phyloP scores from a whole-genome alignment of 2,329 filamentous ascomycete species.

The Scedosporium dehoogii region DNA sequence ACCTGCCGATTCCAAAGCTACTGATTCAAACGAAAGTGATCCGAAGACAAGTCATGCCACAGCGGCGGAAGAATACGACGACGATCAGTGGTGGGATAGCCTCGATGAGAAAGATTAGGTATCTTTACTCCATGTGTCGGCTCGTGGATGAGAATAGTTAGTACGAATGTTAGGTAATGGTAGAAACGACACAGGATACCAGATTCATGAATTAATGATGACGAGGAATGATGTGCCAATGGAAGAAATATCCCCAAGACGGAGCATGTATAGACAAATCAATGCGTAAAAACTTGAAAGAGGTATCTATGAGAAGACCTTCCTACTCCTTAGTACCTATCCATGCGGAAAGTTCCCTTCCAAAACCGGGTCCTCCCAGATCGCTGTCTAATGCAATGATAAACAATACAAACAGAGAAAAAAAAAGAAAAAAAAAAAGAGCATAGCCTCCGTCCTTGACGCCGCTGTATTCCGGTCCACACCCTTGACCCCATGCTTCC shows the following conservation, averaged over 20 bases:
- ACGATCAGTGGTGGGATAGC: constrained; percentile 4
- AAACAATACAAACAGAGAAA: too few species aligned
- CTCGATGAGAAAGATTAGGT: background rate
- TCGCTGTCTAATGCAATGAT: background rate
- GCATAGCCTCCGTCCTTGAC: too few species aligned
- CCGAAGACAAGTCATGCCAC: too few species aligned
- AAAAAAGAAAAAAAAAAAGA: too few species aligned
- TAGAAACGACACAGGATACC: too few species aligned
- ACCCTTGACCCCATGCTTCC: background rate
- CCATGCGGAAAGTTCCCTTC: background rate
- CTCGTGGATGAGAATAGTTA: background rate
- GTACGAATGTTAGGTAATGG: background rate
- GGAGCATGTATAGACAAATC: too few species aligned
- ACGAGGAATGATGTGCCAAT: too few species aligned
- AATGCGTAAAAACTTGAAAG: background rate
- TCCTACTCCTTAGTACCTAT: background rate
- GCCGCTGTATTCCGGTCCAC: too few species aligned
- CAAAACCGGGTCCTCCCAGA: background rate
- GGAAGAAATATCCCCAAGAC: too few species aligned
- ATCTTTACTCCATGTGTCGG: background rate
- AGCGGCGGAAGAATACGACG: background rate
- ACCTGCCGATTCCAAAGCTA: too few species aligned
- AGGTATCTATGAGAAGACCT: background rate
- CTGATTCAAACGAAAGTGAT: too few species aligned
- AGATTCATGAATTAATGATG: too few species aligned